These are phyloP conservation scores for Cyamopsis tetragonoloba DNA, from an alignment of 306 rosid species.

Conservation along the genomic window DNA sequence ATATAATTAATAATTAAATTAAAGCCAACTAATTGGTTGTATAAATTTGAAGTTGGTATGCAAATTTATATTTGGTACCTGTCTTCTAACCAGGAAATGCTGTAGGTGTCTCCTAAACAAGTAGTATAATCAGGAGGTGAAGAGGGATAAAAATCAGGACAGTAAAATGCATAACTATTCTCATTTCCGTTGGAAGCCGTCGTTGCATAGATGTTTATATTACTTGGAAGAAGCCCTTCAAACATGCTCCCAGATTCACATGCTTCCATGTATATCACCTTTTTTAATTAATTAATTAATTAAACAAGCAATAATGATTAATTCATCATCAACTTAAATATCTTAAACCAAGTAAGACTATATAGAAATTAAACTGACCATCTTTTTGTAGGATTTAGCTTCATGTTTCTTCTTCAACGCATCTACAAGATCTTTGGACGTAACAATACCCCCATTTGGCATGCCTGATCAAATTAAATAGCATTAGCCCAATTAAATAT, in stretches of 20 bases:
- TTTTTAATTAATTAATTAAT: not conserved
- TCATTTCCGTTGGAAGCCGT: constrained; percentile 58
- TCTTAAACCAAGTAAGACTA: not conserved
- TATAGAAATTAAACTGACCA: constrained; percentile 26
- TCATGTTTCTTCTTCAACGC: constrained; percentile 53
- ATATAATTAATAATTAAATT: not conserved
- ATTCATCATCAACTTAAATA: not conserved
- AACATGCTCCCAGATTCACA: constrained; percentile 83
- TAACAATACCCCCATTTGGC: constrained; percentile 8
- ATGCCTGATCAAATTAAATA: constrained; percentile 39
- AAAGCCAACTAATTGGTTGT: too few species aligned
- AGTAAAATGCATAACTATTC: constrained; percentile 50
- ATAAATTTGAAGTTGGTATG: too few species aligned
- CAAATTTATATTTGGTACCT: too few species aligned
- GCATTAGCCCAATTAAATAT: not conserved
- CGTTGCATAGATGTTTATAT: constrained; percentile 51
- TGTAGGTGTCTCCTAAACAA: constrained; percentile 69
- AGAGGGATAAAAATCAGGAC: not conserved
- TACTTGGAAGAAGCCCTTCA: constrained; percentile 53
- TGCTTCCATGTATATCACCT: constrained; percentile 75
- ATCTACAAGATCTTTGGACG: constrained; percentile 35
- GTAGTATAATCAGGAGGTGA: constrained; percentile 21
- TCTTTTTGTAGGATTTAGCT: constrained; percentile 40
- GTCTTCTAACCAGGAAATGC: constrained; percentile 79
- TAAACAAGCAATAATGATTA: not conserved